Percentiles rank a stretch among this genome's conserved stretches.
Evolutionary conservation across 1,284 basidiomycete genomes (phyloP).

Genomic region (Tilletia walkeri): DNA sequence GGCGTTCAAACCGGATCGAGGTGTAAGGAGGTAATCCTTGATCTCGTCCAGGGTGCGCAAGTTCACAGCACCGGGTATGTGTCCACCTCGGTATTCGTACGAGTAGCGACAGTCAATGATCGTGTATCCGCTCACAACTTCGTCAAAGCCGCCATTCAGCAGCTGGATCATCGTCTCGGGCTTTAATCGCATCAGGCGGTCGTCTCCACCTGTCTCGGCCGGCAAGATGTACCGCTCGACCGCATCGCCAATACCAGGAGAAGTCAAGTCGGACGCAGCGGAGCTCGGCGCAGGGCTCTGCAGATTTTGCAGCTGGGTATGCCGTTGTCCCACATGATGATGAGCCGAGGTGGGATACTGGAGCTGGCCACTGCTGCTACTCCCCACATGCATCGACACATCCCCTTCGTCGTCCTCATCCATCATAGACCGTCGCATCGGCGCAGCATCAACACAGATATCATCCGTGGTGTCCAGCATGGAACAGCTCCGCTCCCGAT

Average conservation of each 20-base stretch:
- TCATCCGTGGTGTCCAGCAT: constrained; percentile 3
- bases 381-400: constrained; percentile 5
- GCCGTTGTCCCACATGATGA: background rate
- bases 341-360: background rate
- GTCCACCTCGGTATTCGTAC: constrained; percentile 92
- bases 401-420: constrained; percentile 22
- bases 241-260: background rate
- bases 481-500: background rate
- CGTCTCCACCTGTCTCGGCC: constrained; percentile 87
- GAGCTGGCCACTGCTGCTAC: background rate
- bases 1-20: constrained; percentile 58
- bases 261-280: background rate
- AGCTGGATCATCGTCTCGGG: constrained; percentile 62
- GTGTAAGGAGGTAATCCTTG: constrained; percentile 74
- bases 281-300: background rate
- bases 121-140: constrained; percentile 41
- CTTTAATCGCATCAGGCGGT: constrained; percentile 89
- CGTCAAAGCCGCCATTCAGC: constrained; percentile 44
- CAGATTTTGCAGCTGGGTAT: background rate
- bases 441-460: constrained; percentile 17
- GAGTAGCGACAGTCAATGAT: constrained; percentile 97
- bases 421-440: constrained; percentile 20
- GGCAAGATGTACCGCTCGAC: constrained; percentile 82
- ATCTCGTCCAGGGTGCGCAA: constrained; percentile 79
- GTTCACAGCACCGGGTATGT: constrained; percentile 87